Conservation (phyloP, 2,329 filamentous ascomycete genomes). For the Botryosphaeria dothidea region DNA sequence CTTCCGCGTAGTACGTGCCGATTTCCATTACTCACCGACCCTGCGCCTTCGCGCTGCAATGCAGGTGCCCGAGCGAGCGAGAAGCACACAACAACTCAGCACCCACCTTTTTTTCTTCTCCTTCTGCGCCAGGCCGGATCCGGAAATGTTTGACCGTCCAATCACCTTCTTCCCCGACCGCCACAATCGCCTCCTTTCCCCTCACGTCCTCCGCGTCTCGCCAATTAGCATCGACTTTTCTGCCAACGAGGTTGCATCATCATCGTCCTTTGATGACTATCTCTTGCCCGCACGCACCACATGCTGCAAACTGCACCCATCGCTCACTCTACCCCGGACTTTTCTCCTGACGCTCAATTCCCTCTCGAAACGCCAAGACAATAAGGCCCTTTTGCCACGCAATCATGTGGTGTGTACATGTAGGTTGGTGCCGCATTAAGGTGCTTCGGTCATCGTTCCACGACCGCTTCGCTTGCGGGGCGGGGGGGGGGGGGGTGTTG, state of each 20-base stretch:
- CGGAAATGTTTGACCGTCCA: slow-evolving; percentile 14
- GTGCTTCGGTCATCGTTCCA: background rate
- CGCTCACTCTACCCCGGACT: background rate
- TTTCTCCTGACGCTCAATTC: background rate
- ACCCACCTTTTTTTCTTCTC: background rate
- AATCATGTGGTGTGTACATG: background rate
- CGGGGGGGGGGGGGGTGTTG: too few species aligned
- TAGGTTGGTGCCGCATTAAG: background rate
- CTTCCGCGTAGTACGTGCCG: background rate
- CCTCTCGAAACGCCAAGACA: background rate
- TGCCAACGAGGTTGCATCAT: background rate
- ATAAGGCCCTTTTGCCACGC: background rate
- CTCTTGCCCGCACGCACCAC: background rate
- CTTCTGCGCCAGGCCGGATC: background rate
- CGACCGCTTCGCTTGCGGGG: background rate
- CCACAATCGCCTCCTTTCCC: slow-evolving; percentile 1
- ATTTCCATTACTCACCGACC: background rate
- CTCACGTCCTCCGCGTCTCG: background rate
- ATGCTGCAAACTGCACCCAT: too few species aligned
- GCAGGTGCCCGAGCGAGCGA: background rate
- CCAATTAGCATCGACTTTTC: background rate
- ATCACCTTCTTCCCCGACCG: background rate
- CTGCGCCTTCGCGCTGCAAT: background rate
- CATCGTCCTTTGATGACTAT: background rate
- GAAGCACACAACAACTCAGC: background rate